Percentiles rank a stretch among this genome's conserved stretches.
Conservation (phyloP, 73 alveolate genomes). For the Paramecium bursaria region DNA sequence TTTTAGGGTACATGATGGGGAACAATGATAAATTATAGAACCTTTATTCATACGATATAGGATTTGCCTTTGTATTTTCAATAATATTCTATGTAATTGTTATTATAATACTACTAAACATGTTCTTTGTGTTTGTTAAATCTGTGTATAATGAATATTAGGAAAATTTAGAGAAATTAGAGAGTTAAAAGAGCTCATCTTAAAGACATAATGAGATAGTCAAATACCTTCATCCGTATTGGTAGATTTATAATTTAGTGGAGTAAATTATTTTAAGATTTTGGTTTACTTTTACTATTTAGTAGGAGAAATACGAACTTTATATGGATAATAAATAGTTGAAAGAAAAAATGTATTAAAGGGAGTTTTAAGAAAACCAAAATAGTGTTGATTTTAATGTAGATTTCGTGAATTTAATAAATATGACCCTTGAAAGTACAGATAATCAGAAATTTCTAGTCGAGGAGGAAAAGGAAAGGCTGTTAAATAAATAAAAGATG, state of each 20-base stretch:
- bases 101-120: conserved; percentile 4
- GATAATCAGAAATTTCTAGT: background rate
- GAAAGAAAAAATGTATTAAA: background rate
- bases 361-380: conserved; percentile 51
- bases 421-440: conserved; percentile 14
- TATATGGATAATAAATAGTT: conserved; percentile 41
- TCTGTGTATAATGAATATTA: conserved; percentile 40
- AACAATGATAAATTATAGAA: conserved; percentile 18
- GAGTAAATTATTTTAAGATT: conserved; percentile 28
- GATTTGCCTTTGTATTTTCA: conserved; percentile 2
- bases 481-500: conserved; percentile 30
- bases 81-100: conserved; percentile 19
- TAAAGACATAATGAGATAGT: conserved; percentile 27
- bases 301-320: conserved; percentile 15
- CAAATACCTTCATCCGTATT: conserved; percentile 39
- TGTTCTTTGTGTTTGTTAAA: conserved; percentile 54
- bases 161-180: background rate
- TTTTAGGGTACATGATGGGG: conserved; percentile 35
- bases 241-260: conserved; percentile 23
- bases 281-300: conserved; percentile 30
- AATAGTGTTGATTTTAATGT: conserved; percentile 35
- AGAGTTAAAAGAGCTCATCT: background rate
- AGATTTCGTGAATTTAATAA: conserved; percentile 37
- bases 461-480: conserved; percentile 49
- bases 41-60: conserved; percentile 6